Conservation (phyloP, 2,329 filamentous ascomycete species). For the Biscogniauxia sp. region DNA sequence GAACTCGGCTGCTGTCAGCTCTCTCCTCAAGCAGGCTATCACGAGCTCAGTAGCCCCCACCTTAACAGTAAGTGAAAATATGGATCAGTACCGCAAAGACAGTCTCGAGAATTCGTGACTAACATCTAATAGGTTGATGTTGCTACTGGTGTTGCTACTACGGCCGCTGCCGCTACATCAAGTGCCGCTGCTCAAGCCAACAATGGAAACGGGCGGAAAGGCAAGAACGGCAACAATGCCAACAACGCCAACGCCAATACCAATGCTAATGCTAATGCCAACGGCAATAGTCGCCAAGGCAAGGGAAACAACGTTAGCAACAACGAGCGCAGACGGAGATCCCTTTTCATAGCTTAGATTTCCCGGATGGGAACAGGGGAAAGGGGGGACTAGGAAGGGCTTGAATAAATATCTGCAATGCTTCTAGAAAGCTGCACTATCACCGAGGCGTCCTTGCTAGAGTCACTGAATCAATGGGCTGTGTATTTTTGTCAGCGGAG, state of each 20-base stretch:
- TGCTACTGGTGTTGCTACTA: slow-evolving; percentile 4
- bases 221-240: slow-evolving; percentile 18
- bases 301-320: neutral
- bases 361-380: neutral
- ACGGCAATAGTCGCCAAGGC: slow-evolving; percentile 12
- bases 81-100: neutral
- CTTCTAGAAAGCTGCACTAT: neutral
- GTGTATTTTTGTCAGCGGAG: neutral
- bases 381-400: neutral
- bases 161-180: slow-evolving; percentile 8
- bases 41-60: slow-evolving; percentile 32
- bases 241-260: slow-evolving; percentile 5
- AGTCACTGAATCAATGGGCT: neutral
- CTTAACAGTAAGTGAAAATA: slow-evolving; percentile 28
- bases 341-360: neutral
- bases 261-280: slow-evolving; percentile 4
- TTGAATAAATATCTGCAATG: neutral
- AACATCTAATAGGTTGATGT: neutral
- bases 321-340: neutral
- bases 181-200: slow-evolving; percentile 9
- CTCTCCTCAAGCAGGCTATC: slow-evolving; percentile 32
- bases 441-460: neutral
- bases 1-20: slow-evolving; percentile 39
- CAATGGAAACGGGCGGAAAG: neutral
- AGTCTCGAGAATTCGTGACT: neutral